These are phyloP conservation scores for Aspergillus intermedius DNA, from an alignment of 2,329 filamentous ascomycete genomes.

Conservation along the genomic window DNA sequence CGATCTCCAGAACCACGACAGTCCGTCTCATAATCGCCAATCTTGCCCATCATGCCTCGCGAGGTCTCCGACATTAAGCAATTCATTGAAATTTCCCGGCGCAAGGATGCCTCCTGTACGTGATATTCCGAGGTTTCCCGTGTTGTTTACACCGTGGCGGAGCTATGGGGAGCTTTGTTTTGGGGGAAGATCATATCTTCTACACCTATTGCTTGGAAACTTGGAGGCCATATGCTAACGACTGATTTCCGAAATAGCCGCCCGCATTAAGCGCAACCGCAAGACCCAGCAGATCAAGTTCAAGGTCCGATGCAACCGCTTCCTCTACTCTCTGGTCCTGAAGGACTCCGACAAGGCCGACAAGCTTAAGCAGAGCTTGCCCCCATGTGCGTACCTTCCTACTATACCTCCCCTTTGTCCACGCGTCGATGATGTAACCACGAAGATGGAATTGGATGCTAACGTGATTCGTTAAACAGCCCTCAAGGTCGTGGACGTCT, in stretches of 20 bases:
- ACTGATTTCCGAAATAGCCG: slow-evolving; percentile 48
- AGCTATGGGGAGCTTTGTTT: background rate
- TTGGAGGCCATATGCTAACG: background rate
- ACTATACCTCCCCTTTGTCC: background rate
- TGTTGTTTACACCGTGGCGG: slow-evolving; percentile 1
- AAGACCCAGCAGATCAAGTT: slow-evolving; percentile 94
- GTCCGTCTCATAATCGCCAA: slow-evolving; percentile 3
- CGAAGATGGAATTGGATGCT: slow-evolving; percentile 7
- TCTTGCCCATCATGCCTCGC: slow-evolving; percentile 79
- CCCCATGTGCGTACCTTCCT: slow-evolving; percentile 68
- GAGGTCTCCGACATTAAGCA: slow-evolving; percentile 98
- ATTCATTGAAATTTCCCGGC: slow-evolving; percentile 99
- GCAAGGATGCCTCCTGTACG: slow-evolving; percentile 99
- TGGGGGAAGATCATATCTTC: background rate
- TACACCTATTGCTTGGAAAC: background rate
- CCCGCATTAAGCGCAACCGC: slow-evolving; percentile 94
- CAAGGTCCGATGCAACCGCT: slow-evolving; percentile 97
- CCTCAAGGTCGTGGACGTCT: slow-evolving; percentile 41
- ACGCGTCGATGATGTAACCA: background rate
- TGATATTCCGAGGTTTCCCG: slow-evolving; percentile 30
- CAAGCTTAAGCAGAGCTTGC: slow-evolving; percentile 99
- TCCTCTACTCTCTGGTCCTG: slow-evolving; percentile 96
- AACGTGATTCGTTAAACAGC: slow-evolving; percentile 24
- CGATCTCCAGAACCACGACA: slow-evolving; percentile 17
- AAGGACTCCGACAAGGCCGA: slow-evolving; percentile 99